These are phyloP conservation scores for Fusarium secorum DNA, from an alignment of 2,329 filamentous ascomycete genomes.

Conservation along the genomic window DNA sequence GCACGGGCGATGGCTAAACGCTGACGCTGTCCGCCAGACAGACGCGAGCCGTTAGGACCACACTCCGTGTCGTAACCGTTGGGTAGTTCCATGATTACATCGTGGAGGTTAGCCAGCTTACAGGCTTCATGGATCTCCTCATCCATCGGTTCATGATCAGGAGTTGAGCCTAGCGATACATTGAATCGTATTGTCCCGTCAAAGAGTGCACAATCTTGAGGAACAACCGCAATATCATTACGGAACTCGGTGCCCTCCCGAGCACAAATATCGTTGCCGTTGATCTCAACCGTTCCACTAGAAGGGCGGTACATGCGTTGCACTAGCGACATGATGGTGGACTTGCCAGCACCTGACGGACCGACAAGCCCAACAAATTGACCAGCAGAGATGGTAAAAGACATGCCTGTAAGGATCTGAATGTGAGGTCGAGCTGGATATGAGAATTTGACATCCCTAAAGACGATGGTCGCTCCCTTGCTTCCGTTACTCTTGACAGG, in stretches of 20 bases:
- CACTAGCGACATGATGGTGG: slow-evolving; percentile 66
- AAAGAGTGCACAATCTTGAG: slow-evolving; percentile 66
- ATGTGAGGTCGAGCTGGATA: slow-evolving; percentile 70
- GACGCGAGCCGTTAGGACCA: slow-evolving; percentile 74
- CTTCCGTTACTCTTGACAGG: slow-evolving; percentile 33
- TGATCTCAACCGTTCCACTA: slow-evolving; percentile 53
- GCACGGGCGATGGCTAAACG: slow-evolving; percentile 81
- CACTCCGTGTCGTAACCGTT: slow-evolving; percentile 72
- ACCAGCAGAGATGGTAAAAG: slow-evolving; percentile 63
- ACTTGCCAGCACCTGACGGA: slow-evolving; percentile 72
- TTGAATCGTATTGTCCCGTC: slow-evolving; percentile 65
- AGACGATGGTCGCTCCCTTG: slow-evolving; percentile 57
- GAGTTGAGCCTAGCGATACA: slow-evolving; percentile 61
- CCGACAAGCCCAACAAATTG: slow-evolving; percentile 72
- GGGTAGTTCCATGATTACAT: slow-evolving; percentile 68
- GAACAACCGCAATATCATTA: slow-evolving; percentile 62
- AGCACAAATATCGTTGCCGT: slow-evolving; percentile 56
- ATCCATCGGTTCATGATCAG: slow-evolving; percentile 61
- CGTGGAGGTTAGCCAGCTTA: slow-evolving; percentile 73
- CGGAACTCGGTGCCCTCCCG: slow-evolving; percentile 56
- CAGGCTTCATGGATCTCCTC: slow-evolving; percentile 73
- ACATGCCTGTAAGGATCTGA: slow-evolving; percentile 63
- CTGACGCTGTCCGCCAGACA: slow-evolving; percentile 84
- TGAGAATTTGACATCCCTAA: slow-evolving; percentile 68
- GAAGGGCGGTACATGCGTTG: slow-evolving; percentile 59